Base-by-base conservation (phyloP, 768 basidiomycete genomes). In the Guyanaporus albipodus region DNA sequence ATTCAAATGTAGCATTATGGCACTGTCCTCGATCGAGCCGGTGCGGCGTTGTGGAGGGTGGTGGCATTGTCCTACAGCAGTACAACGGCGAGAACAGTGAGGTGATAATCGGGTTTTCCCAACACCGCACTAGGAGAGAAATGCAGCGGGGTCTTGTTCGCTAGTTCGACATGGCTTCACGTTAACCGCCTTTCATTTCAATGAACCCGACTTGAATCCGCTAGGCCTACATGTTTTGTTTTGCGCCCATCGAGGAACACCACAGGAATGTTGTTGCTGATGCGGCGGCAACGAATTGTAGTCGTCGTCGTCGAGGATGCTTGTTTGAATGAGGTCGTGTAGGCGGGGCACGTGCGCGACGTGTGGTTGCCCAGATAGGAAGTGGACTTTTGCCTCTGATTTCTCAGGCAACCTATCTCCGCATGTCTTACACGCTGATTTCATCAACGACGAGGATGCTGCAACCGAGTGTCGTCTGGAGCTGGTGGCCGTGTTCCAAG, bases 61-160 rank as follows among this genome's bases (percentile, higher is more conserved):
- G 43, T 23, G 38, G 42, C n/a, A 31, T n/a, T 23, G 33, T 28
- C 39, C 43, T 37, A 34, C n/a, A 34, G 32, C 11, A 8, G 46
- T 40, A 44, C 39, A 37, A 47, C 28, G 44, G 17, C 5, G 31
- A 34, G 35, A 26, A 19, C n/a, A n/a, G 34, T 18, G 39, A 43
- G 37, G 41, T 40, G 18, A 49, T 43, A 49, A 48, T 37, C 19
- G 34, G 45, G 50, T 18, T 37, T 32, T 56, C 10, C 19, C 43
- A 46, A 38, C 54, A 56, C 58, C 37, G 57, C 58, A 52, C 48
- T 27, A 9, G 42, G 19, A 22, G 17, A 14, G 44, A 43, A 46
- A 22, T 22, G 32, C 31, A 28, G 22, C 42, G 40, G 44, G 42
- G 5, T 41, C 52, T 46, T 58, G 45, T 45, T 42, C 24, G 51